Evolutionary conservation across 2,329 filamentous ascomycete genomes (phyloP), one percentile per base, ranked within the genome.

Genomic region (Phyllosticta citrichinensis): DNA sequence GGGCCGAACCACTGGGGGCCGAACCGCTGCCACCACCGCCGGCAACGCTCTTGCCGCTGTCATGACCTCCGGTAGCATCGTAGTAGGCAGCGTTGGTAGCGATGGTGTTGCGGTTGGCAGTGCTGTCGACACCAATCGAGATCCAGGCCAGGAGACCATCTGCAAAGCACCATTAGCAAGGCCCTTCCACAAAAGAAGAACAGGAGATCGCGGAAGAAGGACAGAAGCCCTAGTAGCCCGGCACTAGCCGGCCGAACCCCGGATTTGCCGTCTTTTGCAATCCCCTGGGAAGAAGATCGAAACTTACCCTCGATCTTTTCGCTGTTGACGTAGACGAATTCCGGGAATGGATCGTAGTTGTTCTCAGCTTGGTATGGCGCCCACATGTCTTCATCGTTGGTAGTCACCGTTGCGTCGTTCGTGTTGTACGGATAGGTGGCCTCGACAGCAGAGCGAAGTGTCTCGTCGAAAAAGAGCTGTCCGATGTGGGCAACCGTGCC

Each of bases 401-500:
- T n/a, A n/a, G n/a, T n/a, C n/a, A n/a, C n/a, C n/a, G n/a, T n/a
- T n/a, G n/a, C n/a, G n/a, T n/a, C n/a, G n/a, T 78, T 78, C 60
- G 70, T 74, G 65, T 69, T 75, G 69, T 78, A 78, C 2, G 81
- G 80, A 0, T 68, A 61, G 0, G 72, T 74, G 17, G 50, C 59
- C 63, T 84, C 79, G 62, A 87, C 81, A 47, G 74, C 64, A 27
- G 66, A 66, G 64, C 83, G 79, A 9, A 87, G 78, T 62, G 76
- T 75, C 68, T 86, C 80, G 69, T 87, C 83, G 62, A 84, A 84
- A 77, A 84, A 87, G 57, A 85, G 68, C 69, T 88, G 85, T 19
- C 85, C 84, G 47, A 87, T 77, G 72, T 87, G 84, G 62, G 82
- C 77, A 56, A 73, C 75, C 55, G 73, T 75, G 17, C 76, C 75